phyloP scores from a whole-genome alignment of 1,284 basidiomycete species.

The Papiliotrema nemorosa region DNA sequence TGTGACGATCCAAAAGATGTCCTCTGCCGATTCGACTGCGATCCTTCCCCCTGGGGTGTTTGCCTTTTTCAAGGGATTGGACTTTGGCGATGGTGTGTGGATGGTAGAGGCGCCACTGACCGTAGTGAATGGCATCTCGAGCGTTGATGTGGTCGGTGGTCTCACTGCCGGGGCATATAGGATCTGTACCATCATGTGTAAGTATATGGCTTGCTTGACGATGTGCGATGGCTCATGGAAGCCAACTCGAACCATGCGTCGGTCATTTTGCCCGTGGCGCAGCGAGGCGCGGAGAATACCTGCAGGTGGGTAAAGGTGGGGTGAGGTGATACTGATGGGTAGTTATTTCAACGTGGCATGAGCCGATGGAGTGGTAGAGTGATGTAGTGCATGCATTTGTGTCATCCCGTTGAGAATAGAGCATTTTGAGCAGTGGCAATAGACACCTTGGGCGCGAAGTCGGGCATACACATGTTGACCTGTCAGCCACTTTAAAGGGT shows the following conservation, averaged over 20 bases:
- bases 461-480: too few species aligned
- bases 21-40: conserved; percentile 54
- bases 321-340: background rate
- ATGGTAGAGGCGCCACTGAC: conserved; percentile 6
- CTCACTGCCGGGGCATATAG: conserved; percentile 62
- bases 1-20: conserved; percentile 60
- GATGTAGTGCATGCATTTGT: too few species aligned
- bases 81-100: conserved; percentile 43
- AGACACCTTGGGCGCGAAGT: too few species aligned
- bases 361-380: too few species aligned
- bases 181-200: conserved; percentile 51
- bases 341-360: conserved; percentile 3
- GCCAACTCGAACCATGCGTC: conserved; percentile 61
- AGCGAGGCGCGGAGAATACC: conserved; percentile 27
- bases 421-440: too few species aligned
- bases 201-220: conserved; percentile 1
- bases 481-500: too few species aligned
- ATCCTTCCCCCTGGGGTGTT: conserved; percentile 55
- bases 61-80: conserved; percentile 66
- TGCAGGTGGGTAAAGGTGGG: conserved; percentile 13
- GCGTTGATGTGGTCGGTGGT: conserved; percentile 57
- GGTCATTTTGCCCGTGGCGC: conserved; percentile 37
- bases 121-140: conserved; percentile 53
- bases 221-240: background rate
- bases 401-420: too few species aligned